These are phyloP conservation scores for Asterionellopsis glacialis DNA, from an alignment of 108 stramenopile genomes.

Conservation along the genomic window DNA sequence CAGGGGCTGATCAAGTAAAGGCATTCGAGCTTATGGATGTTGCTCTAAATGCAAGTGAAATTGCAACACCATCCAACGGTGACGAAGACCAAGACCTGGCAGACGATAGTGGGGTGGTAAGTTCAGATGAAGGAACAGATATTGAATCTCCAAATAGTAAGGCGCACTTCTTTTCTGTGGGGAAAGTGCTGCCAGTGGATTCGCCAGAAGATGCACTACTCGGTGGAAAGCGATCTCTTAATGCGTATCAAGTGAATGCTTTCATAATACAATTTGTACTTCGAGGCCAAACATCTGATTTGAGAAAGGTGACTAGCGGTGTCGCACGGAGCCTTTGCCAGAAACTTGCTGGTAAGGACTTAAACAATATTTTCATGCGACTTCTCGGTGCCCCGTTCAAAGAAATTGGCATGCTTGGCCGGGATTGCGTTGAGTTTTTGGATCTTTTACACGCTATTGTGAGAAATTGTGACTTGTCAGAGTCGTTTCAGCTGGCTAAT, in stretches of 20 bases:
- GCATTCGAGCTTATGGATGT: conserved; percentile 52
- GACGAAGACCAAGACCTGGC: no score
- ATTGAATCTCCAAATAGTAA: not conserved
- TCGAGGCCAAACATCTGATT: conserved; percentile 39
- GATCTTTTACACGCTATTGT: conserved; percentile 27
- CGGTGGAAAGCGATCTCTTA: conserved; percentile 15
- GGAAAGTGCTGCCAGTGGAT: no score
- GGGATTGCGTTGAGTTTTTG: conserved; percentile 20
- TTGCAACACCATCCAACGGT: not conserved
- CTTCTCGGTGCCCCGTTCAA: conserved; percentile 32
- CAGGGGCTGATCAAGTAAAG: conserved; percentile 55
- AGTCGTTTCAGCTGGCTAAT: conserved; percentile 12
- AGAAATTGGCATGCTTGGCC: conserved; percentile 39
- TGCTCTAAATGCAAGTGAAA: conserved; percentile 22
- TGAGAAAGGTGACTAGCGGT: conserved; percentile 32
- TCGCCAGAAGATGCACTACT: conserved; percentile 40
- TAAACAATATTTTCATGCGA: conserved; percentile 23
- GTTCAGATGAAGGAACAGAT: not conserved
- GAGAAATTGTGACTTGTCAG: conserved; percentile 17
- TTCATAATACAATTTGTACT: conserved; percentile 53
- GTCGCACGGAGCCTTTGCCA: conserved; percentile 30
- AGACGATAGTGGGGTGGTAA: conserved; percentile 6
- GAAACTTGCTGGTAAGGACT: conserved; percentile 17
- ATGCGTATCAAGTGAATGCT: conserved; percentile 33
- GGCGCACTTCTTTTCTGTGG: no score